Evolutionary conservation across 768 basidiomycete genomes (phyloP).

Genomic region (Lactifluus subvellereus): DNA sequence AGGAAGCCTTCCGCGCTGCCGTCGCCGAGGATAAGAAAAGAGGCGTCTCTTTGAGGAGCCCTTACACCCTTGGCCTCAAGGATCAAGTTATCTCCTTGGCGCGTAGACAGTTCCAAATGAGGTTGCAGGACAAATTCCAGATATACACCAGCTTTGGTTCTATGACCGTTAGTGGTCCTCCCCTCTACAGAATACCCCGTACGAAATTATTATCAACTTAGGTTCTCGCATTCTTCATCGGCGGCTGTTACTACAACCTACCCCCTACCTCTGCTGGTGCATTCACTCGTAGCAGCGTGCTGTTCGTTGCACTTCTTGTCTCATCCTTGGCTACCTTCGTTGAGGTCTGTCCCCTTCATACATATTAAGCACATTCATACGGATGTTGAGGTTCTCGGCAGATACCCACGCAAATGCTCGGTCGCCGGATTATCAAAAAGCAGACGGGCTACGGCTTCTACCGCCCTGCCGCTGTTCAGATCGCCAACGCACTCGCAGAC

Average conservation of each 20-base stretch:
- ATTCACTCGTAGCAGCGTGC: constrained; percentile 81
- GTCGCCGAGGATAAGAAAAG: constrained; percentile 74
- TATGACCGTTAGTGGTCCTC: constrained; percentile 48
- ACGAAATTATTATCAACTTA: background rate
- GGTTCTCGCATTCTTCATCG: constrained; percentile 54
- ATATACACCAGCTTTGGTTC: constrained; percentile 64
- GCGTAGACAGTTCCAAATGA: constrained; percentile 65
- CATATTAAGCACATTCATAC: background rate
- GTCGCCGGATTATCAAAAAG: constrained; percentile 70
- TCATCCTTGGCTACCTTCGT: constrained; percentile 67
- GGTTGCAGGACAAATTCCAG: constrained; percentile 73
- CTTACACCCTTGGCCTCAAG: constrained; percentile 76
- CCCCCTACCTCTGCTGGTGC: constrained; percentile 73
- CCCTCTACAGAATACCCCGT: constrained; percentile 33
- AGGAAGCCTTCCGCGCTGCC: constrained; percentile 71
- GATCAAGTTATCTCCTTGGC: constrained; percentile 71
- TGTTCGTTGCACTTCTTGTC: constrained; percentile 66
- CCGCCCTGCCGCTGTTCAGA: constrained; percentile 55
- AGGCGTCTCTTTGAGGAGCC: constrained; percentile 71
- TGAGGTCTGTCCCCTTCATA: constrained; percentile 40
- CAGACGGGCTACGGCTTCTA: constrained; percentile 64
- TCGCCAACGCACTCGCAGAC: constrained; percentile 65
- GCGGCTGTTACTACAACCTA: constrained; percentile 67
- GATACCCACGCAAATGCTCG: constrained; percentile 76
- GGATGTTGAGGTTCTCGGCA: constrained; percentile 36